Percentiles rank a stretch among this genome's conserved stretches.
These are phyloP conservation scores for Nyssa sinensis DNA, from an alignment of 148 eudicot genomes.

Conservation along the genomic window DNA sequence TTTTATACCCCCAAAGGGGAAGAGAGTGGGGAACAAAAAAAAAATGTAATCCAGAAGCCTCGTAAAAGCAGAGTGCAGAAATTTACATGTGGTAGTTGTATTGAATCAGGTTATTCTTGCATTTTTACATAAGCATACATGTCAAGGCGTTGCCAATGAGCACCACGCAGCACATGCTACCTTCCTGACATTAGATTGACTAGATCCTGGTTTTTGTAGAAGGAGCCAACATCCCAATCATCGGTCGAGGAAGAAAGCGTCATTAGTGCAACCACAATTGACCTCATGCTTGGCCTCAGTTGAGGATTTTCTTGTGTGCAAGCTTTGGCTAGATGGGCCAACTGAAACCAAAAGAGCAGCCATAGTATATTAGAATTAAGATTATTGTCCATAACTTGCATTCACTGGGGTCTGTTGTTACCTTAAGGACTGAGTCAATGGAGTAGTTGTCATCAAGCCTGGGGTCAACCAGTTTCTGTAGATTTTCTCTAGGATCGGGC, in stretches of 20 bases:
- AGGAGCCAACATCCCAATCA: conserved; percentile 51
- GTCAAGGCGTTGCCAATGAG: background rate
- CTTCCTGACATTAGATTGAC: conserved; percentile 53
- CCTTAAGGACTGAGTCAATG: conserved; percentile 68
- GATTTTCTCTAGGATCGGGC: conserved; percentile 46
- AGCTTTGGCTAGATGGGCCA: conserved; percentile 70
- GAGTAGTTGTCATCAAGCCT: conserved; percentile 62
- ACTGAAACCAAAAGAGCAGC: conserved; percentile 31
- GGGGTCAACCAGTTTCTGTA: conserved; percentile 61
- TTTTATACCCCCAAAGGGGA: no score
- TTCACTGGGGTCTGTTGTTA: conserved; percentile 15
- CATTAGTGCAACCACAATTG: conserved; percentile 69
- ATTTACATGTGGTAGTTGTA: background rate
- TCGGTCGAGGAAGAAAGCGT: conserved; percentile 55
- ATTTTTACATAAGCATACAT: background rate
- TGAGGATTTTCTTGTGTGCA: conserved; percentile 77
- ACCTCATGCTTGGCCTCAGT: conserved; percentile 82
- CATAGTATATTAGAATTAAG: background rate
- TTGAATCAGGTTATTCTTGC: background rate
- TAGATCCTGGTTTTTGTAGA: conserved; percentile 55
- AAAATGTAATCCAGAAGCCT: background rate
- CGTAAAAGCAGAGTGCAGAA: background rate
- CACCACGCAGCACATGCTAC: conserved; percentile 13
- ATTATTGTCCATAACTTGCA: background rate
- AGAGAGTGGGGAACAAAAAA: no score